A percentile compares a stretch with the other conserved stretches of the same genome.
Evolutionary conservation across 805 yeast genomes (phyloP).

Genomic region (Candida tammaniensis): DNA sequence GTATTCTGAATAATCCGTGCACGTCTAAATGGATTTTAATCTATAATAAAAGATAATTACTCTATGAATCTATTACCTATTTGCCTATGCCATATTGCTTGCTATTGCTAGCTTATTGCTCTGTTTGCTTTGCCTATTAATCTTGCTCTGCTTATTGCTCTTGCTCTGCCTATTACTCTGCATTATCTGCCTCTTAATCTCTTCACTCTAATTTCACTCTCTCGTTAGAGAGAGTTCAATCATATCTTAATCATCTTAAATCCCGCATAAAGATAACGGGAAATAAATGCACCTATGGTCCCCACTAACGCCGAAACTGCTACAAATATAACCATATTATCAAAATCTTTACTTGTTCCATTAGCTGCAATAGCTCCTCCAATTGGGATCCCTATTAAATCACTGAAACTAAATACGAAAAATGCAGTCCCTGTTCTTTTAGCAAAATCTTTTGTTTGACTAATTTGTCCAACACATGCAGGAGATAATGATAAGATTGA

Average conservation of each 20-base stretch:
- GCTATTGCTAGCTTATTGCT: too few species aligned
- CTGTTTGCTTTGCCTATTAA: too few species aligned
- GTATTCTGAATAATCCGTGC: too few species aligned
- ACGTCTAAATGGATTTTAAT: too few species aligned
- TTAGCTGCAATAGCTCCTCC: slow-evolving; percentile 24
- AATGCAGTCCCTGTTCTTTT: slow-evolving; percentile 25
- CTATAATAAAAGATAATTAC: too few species aligned
- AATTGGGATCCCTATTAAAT: slow-evolving; percentile 27
- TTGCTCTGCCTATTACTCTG: too few species aligned
- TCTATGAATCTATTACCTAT: too few species aligned
- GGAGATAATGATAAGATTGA: slow-evolving; percentile 23
- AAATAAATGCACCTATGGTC: slow-evolving; percentile 17
- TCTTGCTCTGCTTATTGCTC: too few species aligned
- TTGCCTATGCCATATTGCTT: too few species aligned
- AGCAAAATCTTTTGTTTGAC: slow-evolving; percentile 25
- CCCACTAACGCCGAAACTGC: slow-evolving; percentile 19
- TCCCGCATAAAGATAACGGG: slow-evolving; percentile 24
- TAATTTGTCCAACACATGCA: slow-evolving; percentile 25
- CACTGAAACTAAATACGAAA: slow-evolving; percentile 25
- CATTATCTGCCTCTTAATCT: too few species aligned
- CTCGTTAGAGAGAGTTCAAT: neutral
- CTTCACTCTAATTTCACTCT: too few species aligned
- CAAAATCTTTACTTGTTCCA: slow-evolving; percentile 10
- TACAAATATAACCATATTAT: slow-evolving; percentile 23
- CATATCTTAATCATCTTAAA: slow-evolving; percentile 9